These are phyloP conservation scores for Pugionium cornutum DNA, from an alignment of 345 rosid genomes.

Conservation along the genomic window DNA sequence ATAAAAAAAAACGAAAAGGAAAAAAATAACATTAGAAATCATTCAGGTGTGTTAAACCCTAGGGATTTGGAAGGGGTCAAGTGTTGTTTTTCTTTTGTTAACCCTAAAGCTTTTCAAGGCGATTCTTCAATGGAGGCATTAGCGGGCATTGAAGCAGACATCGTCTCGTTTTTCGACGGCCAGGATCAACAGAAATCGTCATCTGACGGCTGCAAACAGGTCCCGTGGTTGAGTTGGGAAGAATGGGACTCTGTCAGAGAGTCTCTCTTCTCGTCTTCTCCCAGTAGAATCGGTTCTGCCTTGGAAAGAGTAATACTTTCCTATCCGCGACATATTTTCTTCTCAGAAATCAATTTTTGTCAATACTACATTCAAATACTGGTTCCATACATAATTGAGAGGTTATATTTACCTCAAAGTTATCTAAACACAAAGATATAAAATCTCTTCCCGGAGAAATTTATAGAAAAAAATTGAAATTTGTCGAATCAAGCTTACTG, in stretches of 20 bases:
- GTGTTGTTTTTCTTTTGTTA: neutral
- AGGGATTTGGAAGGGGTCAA: neutral
- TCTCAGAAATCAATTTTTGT: no score
- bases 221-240: slow-evolving; percentile 92
- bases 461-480: no score
- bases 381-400: no score
- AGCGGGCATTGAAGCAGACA: slow-evolving; percentile 49
- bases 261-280: slow-evolving; percentile 77
- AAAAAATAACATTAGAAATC: no score
- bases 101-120: slow-evolving; percentile 6
- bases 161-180: slow-evolving; percentile 26
- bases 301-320: slow-evolving; percentile 53
- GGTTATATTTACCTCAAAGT: no score
- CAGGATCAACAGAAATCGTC: slow-evolving; percentile 41
- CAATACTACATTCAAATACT: no score
- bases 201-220: slow-evolving; percentile 54
- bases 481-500: neutral
- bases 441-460: no score
- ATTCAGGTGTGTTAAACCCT: slow-evolving; percentile 26
- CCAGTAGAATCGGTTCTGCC: slow-evolving; percentile 54
- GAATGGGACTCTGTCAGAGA: slow-evolving; percentile 87
- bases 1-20: no score
- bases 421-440: no score
- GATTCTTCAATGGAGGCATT: slow-evolving; percentile 46
- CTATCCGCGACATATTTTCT: no score